A percentile compares a stretch with the other conserved stretches of the same genome.
phyloP scores from a whole-genome alignment of 2,329 filamentous ascomycete genomes.

The Piedraia hortae region DNA sequence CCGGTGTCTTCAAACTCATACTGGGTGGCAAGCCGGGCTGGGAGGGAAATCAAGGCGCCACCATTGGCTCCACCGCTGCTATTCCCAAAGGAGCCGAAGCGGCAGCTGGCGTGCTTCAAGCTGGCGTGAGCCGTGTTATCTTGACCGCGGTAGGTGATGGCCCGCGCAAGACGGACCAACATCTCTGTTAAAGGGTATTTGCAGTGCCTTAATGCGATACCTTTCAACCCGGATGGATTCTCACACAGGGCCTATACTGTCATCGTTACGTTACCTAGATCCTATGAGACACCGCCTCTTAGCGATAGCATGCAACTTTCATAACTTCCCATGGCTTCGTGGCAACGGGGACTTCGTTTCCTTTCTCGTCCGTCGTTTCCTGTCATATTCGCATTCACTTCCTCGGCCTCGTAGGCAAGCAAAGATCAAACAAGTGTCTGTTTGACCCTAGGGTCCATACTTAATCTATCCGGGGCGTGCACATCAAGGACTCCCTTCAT shows the following conservation, averaged over 20 bases:
- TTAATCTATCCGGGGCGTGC: conserved; percentile 28
- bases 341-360: no score
- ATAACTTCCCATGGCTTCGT: no score
- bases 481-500: conserved; percentile 30
- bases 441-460: conserved; percentile 30
- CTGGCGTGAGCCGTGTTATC: conserved; percentile 70
- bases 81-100: conserved; percentile 33
- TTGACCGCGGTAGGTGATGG: conserved; percentile 78
- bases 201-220: no score
- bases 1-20: conserved; percentile 49
- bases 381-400: no score
- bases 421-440: no score
- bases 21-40: conserved; percentile 40
- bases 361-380: no score
- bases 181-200: conserved; percentile 5
- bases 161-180: conserved; percentile 48
- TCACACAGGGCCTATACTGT: no score
- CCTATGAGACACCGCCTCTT: no score
- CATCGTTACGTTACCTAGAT: no score
- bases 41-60: conserved; percentile 28
- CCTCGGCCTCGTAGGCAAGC: no score
- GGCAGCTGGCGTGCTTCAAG: conserved; percentile 30
- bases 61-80: conserved; percentile 24
- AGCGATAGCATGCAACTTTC: no score
- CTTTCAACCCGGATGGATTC: no score